A percentile compares a stretch with the other conserved stretches of the same genome.
phyloP scores from a whole-genome alignment of 2,329 filamentous ascomycete genomes.

The Trichoderma sp. region DNA sequence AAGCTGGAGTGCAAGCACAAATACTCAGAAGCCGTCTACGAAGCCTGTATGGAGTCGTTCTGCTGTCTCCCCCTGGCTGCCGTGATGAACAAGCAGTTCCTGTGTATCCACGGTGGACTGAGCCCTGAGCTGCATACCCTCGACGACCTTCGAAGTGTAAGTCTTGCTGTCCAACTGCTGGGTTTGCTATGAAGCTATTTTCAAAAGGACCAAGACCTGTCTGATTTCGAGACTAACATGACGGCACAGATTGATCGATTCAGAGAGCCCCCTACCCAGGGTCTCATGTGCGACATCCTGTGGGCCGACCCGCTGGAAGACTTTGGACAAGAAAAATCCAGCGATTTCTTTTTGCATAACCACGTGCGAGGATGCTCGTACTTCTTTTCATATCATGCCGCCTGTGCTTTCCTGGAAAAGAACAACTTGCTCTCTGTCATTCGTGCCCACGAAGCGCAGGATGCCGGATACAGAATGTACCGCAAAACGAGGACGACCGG shows the following conservation, averaged over 20 bases:
- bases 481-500: constrained; percentile 96
- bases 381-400: constrained; percentile 98
- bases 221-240: constrained; percentile 25
- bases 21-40: constrained; percentile 93
- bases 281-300: constrained; percentile 98
- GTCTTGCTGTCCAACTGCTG: constrained; percentile 34
- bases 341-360: constrained; percentile 97
- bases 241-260: constrained; percentile 83
- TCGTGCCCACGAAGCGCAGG: constrained; percentile 95
- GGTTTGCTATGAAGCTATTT: background rate
- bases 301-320: constrained; percentile 98
- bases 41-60: constrained; percentile 98
- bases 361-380: constrained; percentile 98
- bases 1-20: constrained; percentile 99
- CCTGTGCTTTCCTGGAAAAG: constrained; percentile 97
- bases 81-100: constrained; percentile 99
- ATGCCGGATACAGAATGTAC: constrained; percentile 99
- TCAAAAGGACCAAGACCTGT: background rate
- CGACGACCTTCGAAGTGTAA: constrained; percentile 85
- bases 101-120: constrained; percentile 95
- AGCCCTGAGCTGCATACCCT: constrained; percentile 95
- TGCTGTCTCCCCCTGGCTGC: constrained; percentile 90
- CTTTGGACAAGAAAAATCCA: constrained; percentile 97
- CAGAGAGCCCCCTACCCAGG: constrained; percentile 94
- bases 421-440: constrained; percentile 98